Percentiles rank a stretch among this genome's conserved stretches.
phyloP scores from a whole-genome alignment of 345 rosid species.

The Lumnitzera racemosa region DNA sequence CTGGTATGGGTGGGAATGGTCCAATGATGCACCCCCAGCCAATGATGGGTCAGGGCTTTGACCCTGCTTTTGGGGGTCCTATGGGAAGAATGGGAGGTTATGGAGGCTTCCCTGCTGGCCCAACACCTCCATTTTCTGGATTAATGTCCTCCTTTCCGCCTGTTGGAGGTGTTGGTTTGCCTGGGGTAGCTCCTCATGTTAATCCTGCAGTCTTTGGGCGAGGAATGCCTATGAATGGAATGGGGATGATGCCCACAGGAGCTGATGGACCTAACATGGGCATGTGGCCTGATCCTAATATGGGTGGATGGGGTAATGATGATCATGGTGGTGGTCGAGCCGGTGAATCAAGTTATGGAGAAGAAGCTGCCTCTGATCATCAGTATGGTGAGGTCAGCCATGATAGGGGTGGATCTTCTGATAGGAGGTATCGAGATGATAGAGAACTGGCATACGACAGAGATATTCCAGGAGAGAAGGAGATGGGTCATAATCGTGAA shows the following conservation, averaged over 20 bases:
- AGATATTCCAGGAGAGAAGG: slow-evolving; percentile 56
- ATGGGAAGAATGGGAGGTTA: slow-evolving; percentile 73
- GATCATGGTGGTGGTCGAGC: slow-evolving; percentile 70
- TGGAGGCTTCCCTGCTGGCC: slow-evolving; percentile 71
- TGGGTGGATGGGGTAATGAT: slow-evolving; percentile 71
- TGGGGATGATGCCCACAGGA: slow-evolving; percentile 74
- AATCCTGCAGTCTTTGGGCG: slow-evolving; percentile 79
- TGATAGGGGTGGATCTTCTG: slow-evolving; percentile 70
- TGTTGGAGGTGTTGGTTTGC: slow-evolving; percentile 57
- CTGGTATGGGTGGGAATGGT: slow-evolving; percentile 50
- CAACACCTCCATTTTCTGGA: slow-evolving; percentile 62
- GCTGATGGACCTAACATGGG: slow-evolving; percentile 71
- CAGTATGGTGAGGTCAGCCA: slow-evolving; percentile 65
- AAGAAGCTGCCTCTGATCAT: slow-evolving; percentile 80
- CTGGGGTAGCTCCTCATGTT: slow-evolving; percentile 84
- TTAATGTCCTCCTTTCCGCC: slow-evolving; percentile 58
- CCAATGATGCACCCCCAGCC: slow-evolving; percentile 65
- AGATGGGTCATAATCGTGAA: slow-evolving; percentile 46
- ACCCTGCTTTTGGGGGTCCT: slow-evolving; percentile 72
- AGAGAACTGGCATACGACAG: slow-evolving; percentile 52
- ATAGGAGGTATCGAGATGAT: slow-evolving; percentile 63
- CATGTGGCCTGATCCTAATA: slow-evolving; percentile 70
- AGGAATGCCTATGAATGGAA: slow-evolving; percentile 67
- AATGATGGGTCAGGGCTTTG: slow-evolving; percentile 83
- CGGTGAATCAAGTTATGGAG: slow-evolving; percentile 79